Evolutionary conservation across 73 alveolate species (phyloP), one percentile per base, ranked within the genome.

Genomic region (Tetrahymena thermophila): DNA sequence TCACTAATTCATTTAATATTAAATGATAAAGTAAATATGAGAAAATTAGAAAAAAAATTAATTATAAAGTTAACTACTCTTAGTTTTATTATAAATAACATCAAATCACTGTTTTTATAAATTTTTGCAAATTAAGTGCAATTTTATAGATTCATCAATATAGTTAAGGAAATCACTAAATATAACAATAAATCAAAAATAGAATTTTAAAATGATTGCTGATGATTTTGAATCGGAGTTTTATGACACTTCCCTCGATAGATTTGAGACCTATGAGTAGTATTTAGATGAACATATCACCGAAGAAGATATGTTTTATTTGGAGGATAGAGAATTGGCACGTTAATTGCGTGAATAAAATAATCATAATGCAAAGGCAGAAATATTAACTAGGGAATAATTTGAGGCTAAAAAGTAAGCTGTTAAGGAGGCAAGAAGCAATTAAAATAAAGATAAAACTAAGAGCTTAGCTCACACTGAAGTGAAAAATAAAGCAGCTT

Each of bases 261-360:
- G 96, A 94, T 98, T 98, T 97, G 98, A 96, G 35, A 96, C 98
- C 94, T 98, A 98, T 94, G 99, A 98, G 84, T 98, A 98, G 44
- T 98, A 98, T 93, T 96, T 98, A 16, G 99, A 98, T 96, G 97
- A 98, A 83, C 99, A 98, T 94, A 98, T 98, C 97, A 96, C 99
- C 21, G 98, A 97, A 15, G 96, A 96, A 93, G 99, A 98, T 97
- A 93, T 97, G 85, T 98, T 98, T 97, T 98, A 98, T 96, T 96
- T 98, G 31, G 99, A 98, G 94, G 99, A 98, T 94, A 98, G 97
- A 35, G 99, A 98, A 96, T 97, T 98, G 94, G 99, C 99, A n/a
- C 96, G 99, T 57, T 98, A 98, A 96, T 96, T 98, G 93, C 98
- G 98, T 43, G 99, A 98, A 95, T 96, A 98, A n/a, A 99, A 99